These are phyloP conservation scores for Verticillium alfalfae DNA, from an alignment of 2,329 filamentous ascomycete genomes.

Conservation along the genomic window DNA sequence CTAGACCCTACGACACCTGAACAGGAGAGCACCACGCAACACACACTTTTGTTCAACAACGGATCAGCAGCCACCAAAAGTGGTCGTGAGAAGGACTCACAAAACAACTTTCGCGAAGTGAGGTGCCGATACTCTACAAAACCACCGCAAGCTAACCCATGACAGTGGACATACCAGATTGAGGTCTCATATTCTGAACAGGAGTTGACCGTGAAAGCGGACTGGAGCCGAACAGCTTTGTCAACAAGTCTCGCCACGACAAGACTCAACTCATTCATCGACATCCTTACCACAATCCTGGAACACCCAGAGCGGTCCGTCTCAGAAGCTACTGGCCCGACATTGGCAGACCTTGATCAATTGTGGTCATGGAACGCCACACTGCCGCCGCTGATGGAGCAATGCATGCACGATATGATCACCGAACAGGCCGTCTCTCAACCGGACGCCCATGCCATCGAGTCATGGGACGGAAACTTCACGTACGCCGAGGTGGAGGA, in stretches of 20 bases:
- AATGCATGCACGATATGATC: slow-evolving; percentile 43
- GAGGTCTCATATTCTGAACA: slow-evolving; percentile 8
- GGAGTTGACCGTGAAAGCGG: slow-evolving; percentile 10
- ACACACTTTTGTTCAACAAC: slow-evolving; percentile 11
- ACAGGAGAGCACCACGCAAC: background rate
- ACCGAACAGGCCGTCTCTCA: slow-evolving; percentile 26
- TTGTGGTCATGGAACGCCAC: slow-evolving; percentile 41
- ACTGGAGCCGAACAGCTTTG: slow-evolving; percentile 12
- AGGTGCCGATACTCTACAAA: background rate
- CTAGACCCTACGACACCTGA: background rate
- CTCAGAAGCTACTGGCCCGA: slow-evolving; percentile 12
- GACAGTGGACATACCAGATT: slow-evolving; percentile 16
- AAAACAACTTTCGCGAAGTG: background rate
- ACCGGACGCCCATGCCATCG: slow-evolving; percentile 35
- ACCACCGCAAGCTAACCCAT: background rate
- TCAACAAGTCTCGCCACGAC: slow-evolving; percentile 9
- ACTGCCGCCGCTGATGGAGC: slow-evolving; percentile 30
- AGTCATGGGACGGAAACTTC: slow-evolving; percentile 43
- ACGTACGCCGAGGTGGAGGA: slow-evolving; percentile 39
- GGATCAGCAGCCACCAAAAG: background rate
- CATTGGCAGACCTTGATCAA: slow-evolving; percentile 31
- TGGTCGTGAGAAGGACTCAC: background rate
- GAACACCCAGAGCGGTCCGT: slow-evolving; percentile 7
- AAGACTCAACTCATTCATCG: slow-evolving; percentile 14
- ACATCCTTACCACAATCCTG: slow-evolving; percentile 12